Evolutionary conservation across 2,329 filamentous ascomycete genomes (phyloP), one percentile per base, ranked within the genome.

Genomic region (Furcasterigmium sp.): DNA sequence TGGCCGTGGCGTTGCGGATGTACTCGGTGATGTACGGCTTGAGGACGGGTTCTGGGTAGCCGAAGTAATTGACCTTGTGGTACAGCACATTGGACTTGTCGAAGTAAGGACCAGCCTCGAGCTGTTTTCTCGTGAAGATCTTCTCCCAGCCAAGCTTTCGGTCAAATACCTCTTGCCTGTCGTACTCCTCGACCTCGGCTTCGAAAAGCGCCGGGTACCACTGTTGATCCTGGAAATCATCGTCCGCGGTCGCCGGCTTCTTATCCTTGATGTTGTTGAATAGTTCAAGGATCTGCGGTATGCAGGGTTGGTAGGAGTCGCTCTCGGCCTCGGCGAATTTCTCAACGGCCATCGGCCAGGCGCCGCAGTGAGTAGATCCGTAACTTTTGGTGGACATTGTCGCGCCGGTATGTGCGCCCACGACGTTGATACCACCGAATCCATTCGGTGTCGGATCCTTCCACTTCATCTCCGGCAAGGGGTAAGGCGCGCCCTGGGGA

Each of bases 41-140:
- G 2, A 68, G 52, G 32, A 66, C 65, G 6, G 57, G 56, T 46
- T 72, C 69, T 5, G 66, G 52, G 41, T 52, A 68, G 45, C 68
- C 68, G 50, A 70, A 71, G 45, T 70, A 71, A 46, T 70, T 70
- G 44, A 54, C 44, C 26, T 47, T 47, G 8, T 50, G 42, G 26
- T 40, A 40, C 8, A 40, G 18, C 10, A 30, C 17, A 13, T 40
- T 28, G 25, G 29, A 30, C 3, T 26, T 18, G 17, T 40, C 32
- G 28, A 32, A 40, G 2, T 28, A 28, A 14, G 19, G 28, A 14
- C 29, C 28, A 8, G 17, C 26, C 41, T 49, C 44, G 26, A 53
- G 41, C 17, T 41, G 43, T 41, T 7, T 46, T 38, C 46, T 46
- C 17, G 49, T 46, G 11, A 56, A 42, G 19, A 52, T 46, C 8